These are phyloP conservation scores for Rhynchospora breviuscula DNA, from an alignment of 176 grass and related monocot species.

Conservation along the genomic window DNA sequence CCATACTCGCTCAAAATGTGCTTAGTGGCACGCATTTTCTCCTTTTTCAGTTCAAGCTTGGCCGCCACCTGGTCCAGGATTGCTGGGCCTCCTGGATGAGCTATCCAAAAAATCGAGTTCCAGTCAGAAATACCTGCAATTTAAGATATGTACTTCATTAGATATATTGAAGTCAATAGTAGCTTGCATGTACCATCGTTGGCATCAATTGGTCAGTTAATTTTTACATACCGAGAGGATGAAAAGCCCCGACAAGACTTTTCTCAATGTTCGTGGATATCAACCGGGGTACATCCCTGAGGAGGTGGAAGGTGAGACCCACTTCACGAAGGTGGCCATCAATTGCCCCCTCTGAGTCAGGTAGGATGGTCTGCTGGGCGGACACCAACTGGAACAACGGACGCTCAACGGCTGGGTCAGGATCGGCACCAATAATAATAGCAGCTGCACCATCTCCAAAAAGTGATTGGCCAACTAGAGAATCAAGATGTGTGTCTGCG, in stretches of 20 bases:
- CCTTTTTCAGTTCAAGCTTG: not conserved
- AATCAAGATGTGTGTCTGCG: not conserved
- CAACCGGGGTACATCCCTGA: not conserved
- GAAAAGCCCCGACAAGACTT: not conserved
- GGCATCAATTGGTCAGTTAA: not conserved
- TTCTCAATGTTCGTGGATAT: not conserved
- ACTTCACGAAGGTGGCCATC: conserved; percentile 1
- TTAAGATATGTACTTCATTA: not conserved
- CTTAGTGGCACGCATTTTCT: not conserved
- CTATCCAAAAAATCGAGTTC: not conserved
- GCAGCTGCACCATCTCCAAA: not conserved
- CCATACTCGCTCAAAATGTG: not conserved
- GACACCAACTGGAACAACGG: not conserved
- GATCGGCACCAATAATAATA: not conserved
- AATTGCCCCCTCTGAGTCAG: not conserved
- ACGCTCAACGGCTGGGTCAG: not conserved
- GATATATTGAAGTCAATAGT: not conserved
- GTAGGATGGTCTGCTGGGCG: not conserved
- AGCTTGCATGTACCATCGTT: not conserved
- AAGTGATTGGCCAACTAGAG: not conserved
- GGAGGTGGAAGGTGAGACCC: not conserved
- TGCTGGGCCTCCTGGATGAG: not conserved
- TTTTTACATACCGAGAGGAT: not conserved
- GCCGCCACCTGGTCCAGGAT: conserved; percentile 4
- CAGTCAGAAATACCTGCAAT: not conserved